Evolutionary conservation across 257 asterid species (phyloP).

Genomic region (Salvia miltiorrhiza): DNA sequence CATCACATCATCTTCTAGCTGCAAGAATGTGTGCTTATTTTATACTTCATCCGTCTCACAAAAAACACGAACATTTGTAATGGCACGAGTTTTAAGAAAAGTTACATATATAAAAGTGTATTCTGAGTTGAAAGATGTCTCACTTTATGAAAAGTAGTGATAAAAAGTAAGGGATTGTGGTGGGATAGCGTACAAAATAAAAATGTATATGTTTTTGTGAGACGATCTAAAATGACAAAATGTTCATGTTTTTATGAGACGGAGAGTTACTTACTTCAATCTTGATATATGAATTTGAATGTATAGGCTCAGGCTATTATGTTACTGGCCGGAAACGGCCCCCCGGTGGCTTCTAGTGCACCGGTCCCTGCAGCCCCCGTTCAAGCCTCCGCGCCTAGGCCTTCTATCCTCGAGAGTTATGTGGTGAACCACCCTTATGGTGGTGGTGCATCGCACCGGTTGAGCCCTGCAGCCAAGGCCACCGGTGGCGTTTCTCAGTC

Average conservation of each 20-base stretch:
- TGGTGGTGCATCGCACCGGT: constrained; percentile 21
- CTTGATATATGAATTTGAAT: not conserved
- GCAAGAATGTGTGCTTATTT: not conserved
- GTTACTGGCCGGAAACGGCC: constrained; percentile 84
- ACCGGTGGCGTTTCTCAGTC: constrained; percentile 32
- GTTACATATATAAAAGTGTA: no score
- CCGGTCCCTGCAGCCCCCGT: constrained; percentile 42
- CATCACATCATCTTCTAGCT: not conserved
- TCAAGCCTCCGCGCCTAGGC: constrained; percentile 38
- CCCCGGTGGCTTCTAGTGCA: constrained; percentile 34
- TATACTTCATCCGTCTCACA: no score
- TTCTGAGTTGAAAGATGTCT: no score
- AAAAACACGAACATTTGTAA: no score
- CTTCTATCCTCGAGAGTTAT: constrained; percentile 45
- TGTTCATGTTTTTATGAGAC: no score
- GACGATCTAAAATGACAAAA: no score
- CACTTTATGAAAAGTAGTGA: no score
- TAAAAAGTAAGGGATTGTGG: no score
- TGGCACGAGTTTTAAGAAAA: no score
- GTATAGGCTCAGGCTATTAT: constrained; percentile 83
- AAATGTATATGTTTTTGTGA: no score
- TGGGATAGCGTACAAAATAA: no score
- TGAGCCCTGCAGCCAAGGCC: constrained; percentile 34
- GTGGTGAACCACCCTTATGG: constrained; percentile 35
- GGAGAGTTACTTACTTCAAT: not conserved